Conservation (phyloP, 306 rosid species). For the Spatholobus suberectus region DNA sequence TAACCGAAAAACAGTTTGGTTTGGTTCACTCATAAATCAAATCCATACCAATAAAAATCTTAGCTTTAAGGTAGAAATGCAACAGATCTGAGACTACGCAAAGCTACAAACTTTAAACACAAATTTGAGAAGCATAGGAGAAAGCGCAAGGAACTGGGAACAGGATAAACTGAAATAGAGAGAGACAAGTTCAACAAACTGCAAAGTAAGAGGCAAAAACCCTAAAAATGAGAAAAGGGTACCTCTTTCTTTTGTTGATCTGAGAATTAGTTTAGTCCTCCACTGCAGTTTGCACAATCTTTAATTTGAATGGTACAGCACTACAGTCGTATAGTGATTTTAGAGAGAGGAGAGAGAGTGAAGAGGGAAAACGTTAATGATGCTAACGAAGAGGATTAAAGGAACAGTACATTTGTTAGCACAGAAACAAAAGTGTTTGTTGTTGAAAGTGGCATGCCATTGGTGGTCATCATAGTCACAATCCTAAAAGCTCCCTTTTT, state of each 20-base stretch:
- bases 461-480: neutral
- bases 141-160: slow-evolving; percentile 39
- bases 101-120: slow-evolving; percentile 11
- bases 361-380: slow-evolving; percentile 63
- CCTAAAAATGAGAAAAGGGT: slow-evolving; percentile 40
- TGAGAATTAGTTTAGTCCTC: neutral
- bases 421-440: neutral
- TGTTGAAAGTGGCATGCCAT: slow-evolving; percentile 8
- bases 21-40: slow-evolving; percentile 2
- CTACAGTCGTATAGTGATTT: neutral
- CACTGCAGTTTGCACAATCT: neutral
- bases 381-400: neutral
- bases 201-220: slow-evolving; percentile 21
- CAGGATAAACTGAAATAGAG: neutral
- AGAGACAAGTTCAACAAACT: neutral
- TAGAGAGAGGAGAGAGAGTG: slow-evolving; percentile 27
- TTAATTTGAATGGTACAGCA: slow-evolving; percentile 16
- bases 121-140: neutral
- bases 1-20: slow-evolving; percentile 20
- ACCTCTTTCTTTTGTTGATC: slow-evolving; percentile 47
- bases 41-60: neutral
- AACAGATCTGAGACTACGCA: slow-evolving; percentile 50
- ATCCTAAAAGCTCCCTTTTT: neutral
- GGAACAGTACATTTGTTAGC: neutral
- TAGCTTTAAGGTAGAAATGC: slow-evolving; percentile 10